Percentiles rank a stretch among this genome's conserved stretches.
Evolutionary conservation across 352 stramenopile genomes (phyloP).

Genomic region (Phytophthora tentaculata): DNA sequence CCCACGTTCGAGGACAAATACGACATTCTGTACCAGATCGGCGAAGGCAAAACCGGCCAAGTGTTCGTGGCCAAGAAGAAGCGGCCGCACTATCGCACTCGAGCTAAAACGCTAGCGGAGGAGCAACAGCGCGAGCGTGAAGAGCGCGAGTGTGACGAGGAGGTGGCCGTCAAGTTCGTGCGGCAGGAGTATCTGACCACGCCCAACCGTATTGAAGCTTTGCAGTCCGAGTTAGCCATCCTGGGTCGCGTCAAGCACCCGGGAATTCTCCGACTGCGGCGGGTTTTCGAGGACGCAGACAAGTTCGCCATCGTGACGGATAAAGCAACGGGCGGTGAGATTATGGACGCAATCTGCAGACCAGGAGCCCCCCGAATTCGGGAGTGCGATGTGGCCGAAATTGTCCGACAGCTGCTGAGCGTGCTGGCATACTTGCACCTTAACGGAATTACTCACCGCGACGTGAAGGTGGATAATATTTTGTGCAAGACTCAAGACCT

Average conservation of each 20-base stretch:
- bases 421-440: conserved; percentile 78
- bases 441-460: conserved; percentile 79
- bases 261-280: conserved; percentile 57
- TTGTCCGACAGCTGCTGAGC: conserved; percentile 71
- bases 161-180: conserved; percentile 79
- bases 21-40: conserved; percentile 72
- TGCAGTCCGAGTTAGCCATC: conserved; percentile 68
- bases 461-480: conserved; percentile 89
- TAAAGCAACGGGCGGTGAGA: conserved; percentile 60
- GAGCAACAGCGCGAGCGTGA: conserved; percentile 73
- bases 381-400: conserved; percentile 66
- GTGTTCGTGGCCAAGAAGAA: conserved; percentile 64
- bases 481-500: conserved; percentile 59
- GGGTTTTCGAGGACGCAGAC: conserved; percentile 74
- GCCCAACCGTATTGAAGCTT: conserved; percentile 64
- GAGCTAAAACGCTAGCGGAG: conserved; percentile 35
- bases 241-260: conserved; percentile 66
- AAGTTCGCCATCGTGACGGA: conserved; percentile 78
- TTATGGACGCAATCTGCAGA: conserved; percentile 61
- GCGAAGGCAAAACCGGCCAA: conserved; percentile 79
- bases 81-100: conserved; percentile 28
- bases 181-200: conserved; percentile 74
- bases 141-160: conserved; percentile 46
- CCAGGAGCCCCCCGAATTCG: conserved; percentile 32
- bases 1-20: conserved; percentile 66